phyloP scores from a whole-genome alignment of 345 rosid species.

The Populus alba region DNA sequence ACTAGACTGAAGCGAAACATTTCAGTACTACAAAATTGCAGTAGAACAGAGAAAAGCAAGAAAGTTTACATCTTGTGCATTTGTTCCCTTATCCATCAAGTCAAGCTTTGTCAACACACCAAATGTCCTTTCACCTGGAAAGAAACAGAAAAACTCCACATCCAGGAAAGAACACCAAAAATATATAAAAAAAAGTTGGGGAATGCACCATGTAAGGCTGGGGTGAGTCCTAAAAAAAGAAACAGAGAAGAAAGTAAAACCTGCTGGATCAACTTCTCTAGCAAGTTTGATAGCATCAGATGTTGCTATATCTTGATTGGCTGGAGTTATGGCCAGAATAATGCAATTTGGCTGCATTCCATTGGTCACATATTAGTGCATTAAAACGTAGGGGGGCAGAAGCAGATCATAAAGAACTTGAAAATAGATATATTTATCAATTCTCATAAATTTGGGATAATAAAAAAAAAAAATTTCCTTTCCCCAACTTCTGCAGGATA shows the following conservation, averaged over 20 bases:
- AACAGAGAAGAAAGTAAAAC: constrained; percentile 18
- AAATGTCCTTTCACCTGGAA: constrained; percentile 28
- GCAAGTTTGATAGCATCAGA: constrained; percentile 71
- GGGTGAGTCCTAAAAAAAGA: neutral
- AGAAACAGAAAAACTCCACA: neutral
- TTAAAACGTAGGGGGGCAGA: neutral
- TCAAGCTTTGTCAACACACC: constrained; percentile 34
- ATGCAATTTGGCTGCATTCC: constrained; percentile 49
- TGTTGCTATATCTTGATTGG: constrained; percentile 74
- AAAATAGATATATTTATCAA: neutral
- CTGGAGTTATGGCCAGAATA: constrained; percentile 68
- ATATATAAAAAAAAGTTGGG: neutral
- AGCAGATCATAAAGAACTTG: neutral
- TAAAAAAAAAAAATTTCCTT: neutral
- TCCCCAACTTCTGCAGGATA: neutral
- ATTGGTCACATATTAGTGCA: constrained; percentile 2
- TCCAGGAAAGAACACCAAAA: neutral
- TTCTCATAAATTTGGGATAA: neutral
- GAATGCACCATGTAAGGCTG: neutral
- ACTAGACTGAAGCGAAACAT: neutral
- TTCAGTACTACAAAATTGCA: neutral
- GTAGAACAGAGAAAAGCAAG: neutral
- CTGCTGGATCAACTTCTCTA: constrained; percentile 64
- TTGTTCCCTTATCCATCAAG: constrained; percentile 30
- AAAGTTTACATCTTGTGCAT: constrained; percentile 25